Conservation (phyloP, 2,329 filamentous ascomycete genomes). For the Lasiodiplodia theobromae region DNA sequence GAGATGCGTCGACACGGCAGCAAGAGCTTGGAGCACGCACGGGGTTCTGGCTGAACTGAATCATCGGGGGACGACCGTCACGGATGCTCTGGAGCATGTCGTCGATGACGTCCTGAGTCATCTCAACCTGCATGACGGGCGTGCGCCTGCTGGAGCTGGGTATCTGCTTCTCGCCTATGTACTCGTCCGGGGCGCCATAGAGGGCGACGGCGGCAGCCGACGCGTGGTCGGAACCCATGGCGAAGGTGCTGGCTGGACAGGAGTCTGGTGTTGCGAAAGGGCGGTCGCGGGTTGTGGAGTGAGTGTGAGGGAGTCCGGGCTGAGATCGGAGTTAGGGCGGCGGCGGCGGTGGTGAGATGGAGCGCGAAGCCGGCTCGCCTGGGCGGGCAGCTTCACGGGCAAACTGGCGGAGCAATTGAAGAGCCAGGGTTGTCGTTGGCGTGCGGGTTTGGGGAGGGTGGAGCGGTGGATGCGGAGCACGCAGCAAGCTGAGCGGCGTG, state of each 20-base stretch:
- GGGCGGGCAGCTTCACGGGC: constrained; percentile 28
- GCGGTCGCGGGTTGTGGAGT: constrained; percentile 5
- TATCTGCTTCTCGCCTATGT: constrained; percentile 43
- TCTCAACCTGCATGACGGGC: constrained; percentile 52
- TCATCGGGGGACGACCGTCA: constrained; percentile 47
- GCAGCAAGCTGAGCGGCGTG: constrained; percentile 18
- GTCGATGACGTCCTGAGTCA: constrained; percentile 50
- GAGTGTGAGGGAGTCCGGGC: constrained; percentile 21
- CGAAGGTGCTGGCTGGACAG: constrained; percentile 5
- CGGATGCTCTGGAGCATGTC: constrained; percentile 48
- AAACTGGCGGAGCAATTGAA: constrained; percentile 25
- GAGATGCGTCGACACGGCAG: not conserved
- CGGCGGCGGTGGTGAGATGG: constrained; percentile 13
- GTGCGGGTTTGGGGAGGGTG: not conserved
- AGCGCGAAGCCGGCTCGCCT: constrained; percentile 24
- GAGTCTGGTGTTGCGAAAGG: not conserved
- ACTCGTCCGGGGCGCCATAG: constrained; percentile 47
- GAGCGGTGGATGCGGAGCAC: constrained; percentile 7
- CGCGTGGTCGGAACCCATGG: constrained; percentile 42
- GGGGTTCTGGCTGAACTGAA: constrained; percentile 49
- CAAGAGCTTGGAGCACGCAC: constrained; percentile 39
- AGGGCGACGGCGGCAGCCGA: constrained; percentile 45
- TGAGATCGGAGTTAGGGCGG: constrained; percentile 16
- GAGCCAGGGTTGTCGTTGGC: constrained; percentile 1
- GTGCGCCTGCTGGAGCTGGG: constrained; percentile 37